Base-by-base conservation (phyloP, 116 monocot species). In the Trichopus zeylanicus region DNA sequence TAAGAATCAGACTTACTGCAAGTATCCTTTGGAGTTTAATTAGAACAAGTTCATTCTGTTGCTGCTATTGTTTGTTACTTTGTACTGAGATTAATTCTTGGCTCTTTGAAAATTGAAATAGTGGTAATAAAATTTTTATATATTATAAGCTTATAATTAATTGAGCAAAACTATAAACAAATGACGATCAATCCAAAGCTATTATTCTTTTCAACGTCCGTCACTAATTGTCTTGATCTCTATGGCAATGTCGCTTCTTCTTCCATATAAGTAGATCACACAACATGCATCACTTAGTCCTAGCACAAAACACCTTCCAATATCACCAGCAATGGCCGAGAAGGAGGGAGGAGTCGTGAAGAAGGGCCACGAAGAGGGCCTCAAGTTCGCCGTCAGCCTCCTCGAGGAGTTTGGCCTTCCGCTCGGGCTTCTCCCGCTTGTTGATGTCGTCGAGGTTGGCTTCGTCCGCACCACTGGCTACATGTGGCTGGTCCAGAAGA, bases 1-100 rank as follows among this genome's bases (percentile, higher is more conserved):
- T 20, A 83, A 83, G 51, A 68, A 92, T 46, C 83, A 81, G 32
- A 79, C 35, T 1, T 92, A 69, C 54, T 99, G 99, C 46, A 48
- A 24, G 5, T 99, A 85, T 57, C 88, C 98, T 1, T 53, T 67
- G 35, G 25, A 15, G 3, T 73, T 52, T 26, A 51, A 58, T 59
- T 5, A 31, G 25, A n/a, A n/a, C n/a, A n/a, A n/a, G n/a, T n/a
- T n/a, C n/a, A n/a, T n/a, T n/a, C n/a, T n/a, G n/a, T n/a, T n/a
- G n/a, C n/a, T n/a, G n/a, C n/a, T n/a, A n/a, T n/a, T n/a, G n/a
- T n/a, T n/a, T n/a, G n/a, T n/a, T n/a, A n/a, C n/a, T n/a, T n/a
- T 37, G 15, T 15, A 8, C 37, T 11, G 15, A 37, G 37, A 11
- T 15, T 3, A 6, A 37, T 11, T 37, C 15, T 37, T 37, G 37